These are phyloP conservation scores for Cantharellus anzutake DNA, from an alignment of 768 basidiomycete genomes.

Conservation along the genomic window DNA sequence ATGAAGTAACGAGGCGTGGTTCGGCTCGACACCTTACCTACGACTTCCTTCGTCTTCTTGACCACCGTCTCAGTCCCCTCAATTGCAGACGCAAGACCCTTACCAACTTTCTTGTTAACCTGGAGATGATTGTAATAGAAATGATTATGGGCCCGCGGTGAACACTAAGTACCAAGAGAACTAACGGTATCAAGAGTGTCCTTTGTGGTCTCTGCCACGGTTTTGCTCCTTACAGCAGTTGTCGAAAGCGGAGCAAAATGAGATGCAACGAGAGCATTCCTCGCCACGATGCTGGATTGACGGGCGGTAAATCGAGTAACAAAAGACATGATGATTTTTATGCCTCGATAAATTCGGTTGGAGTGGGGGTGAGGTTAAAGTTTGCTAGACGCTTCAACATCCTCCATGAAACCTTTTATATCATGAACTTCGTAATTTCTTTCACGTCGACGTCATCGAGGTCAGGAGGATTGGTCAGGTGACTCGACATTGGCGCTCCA, in stretches of 20 bases:
- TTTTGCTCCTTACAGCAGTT: background rate
- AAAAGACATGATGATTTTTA: background rate
- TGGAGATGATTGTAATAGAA: background rate
- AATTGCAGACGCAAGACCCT: slow-evolving; percentile 1
- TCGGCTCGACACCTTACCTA: background rate
- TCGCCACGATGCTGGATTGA: background rate
- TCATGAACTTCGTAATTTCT: too few species aligned
- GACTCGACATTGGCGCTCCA: too few species aligned
- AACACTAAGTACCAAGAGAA: background rate
- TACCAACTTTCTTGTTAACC: slow-evolving; percentile 1
- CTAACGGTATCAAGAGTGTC: background rate
- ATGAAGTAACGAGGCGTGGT: background rate
- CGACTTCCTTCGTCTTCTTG: background rate
- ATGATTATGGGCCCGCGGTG: background rate
- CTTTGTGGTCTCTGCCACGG: background rate
- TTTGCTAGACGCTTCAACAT: background rate
- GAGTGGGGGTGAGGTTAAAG: background rate
- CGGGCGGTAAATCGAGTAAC: background rate
- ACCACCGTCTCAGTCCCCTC: background rate
- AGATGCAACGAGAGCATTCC: too few species aligned
- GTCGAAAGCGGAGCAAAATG: background rate
- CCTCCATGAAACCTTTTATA: too few species aligned
- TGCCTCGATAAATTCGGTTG: background rate
- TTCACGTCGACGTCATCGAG: too few species aligned
- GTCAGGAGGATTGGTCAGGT: too few species aligned